Percentiles rank a stretch among this genome's conserved stretches.
phyloP scores from a whole-genome alignment of 2,329 filamentous ascomycete species.

The Rhinocladiella mackenziei region DNA sequence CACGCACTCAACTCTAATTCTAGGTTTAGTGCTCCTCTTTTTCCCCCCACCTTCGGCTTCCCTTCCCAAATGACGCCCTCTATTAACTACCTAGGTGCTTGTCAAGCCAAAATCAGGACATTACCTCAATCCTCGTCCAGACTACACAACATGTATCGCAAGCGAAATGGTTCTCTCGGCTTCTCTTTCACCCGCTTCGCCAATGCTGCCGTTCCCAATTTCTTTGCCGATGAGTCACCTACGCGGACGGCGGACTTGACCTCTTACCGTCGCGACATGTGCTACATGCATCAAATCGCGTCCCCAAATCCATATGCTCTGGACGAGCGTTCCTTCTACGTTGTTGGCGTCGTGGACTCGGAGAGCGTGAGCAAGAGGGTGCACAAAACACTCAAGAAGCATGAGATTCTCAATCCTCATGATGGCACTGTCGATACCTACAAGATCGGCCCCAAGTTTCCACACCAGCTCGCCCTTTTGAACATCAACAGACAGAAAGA shows the following conservation, averaged over 20 bases:
- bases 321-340: conserved; percentile 23
- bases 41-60: too few species aligned
- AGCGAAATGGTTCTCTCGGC: conserved; percentile 23
- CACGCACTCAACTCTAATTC: too few species aligned
- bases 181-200: conserved; percentile 25
- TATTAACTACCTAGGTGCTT: too few species aligned
- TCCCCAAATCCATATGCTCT: conserved; percentile 17
- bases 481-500: conserved; percentile 18
- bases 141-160: conserved; percentile 18
- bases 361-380: conserved; percentile 15
- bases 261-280: conserved; percentile 20
- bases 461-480: conserved; percentile 21
- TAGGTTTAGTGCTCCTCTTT: too few species aligned
- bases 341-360: conserved; percentile 20
- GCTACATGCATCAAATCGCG: conserved; percentile 25
- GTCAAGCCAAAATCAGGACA: neutral
- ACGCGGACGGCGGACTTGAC: conserved; percentile 7
- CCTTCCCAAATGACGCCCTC: too few species aligned
- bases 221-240: conserved; percentile 12
- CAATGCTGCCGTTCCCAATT: conserved; percentile 22
- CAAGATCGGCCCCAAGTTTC: conserved; percentile 21
- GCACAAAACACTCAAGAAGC: conserved; percentile 14
- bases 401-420: conserved; percentile 9
- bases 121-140: neutral
- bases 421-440: conserved; percentile 20